A percentile compares a stretch with the other conserved stretches of the same genome.
These are phyloP conservation scores for Staphylotrichum longicolle DNA, from an alignment of 495 filamentous ascomycete genomes.

Conservation along the genomic window DNA sequence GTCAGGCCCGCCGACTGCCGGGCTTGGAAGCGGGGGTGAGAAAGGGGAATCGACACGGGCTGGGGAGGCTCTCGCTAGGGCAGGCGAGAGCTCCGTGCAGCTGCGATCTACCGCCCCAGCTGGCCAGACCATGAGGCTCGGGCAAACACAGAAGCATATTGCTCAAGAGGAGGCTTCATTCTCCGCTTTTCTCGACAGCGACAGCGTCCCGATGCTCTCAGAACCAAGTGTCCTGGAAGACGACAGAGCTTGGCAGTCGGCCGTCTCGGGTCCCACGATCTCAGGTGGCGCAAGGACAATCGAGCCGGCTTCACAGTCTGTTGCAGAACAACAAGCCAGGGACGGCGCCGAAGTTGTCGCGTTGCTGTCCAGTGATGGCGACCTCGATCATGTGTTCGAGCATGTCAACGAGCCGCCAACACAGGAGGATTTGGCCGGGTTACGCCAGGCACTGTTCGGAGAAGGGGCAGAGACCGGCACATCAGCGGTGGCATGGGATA, in stretches of 20 bases:
- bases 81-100: slow-evolving; percentile 30
- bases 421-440: slow-evolving; percentile 24
- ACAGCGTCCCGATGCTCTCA: slow-evolving; percentile 27
- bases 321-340: slow-evolving; percentile 36
- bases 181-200: slow-evolving; percentile 44
- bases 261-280: not conserved
- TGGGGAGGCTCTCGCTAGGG: slow-evolving; percentile 16
- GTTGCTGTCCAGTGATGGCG: slow-evolving; percentile 34
- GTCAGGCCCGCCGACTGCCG: slow-evolving; percentile 17
- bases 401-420: slow-evolving; percentile 22
- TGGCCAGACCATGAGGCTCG: slow-evolving; percentile 22
- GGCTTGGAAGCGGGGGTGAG: slow-evolving; percentile 14
- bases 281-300: not conserved
- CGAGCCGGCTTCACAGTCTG: slow-evolving; percentile 15
- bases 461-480: slow-evolving; percentile 16
- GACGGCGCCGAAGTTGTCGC: slow-evolving; percentile 49
- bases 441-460: slow-evolving; percentile 39
- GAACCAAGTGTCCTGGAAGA: slow-evolving; percentile 24
- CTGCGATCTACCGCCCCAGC: slow-evolving; percentile 59
- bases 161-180: slow-evolving; percentile 43
- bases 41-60: slow-evolving; percentile 29
- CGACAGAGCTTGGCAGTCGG: slow-evolving; percentile 17
- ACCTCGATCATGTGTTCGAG: slow-evolving; percentile 27
- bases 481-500: slow-evolving; percentile 36
- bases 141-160: slow-evolving; percentile 37